Conservation (phyloP, 805 yeast species). For the Ogataea pilisensis region DNA sequence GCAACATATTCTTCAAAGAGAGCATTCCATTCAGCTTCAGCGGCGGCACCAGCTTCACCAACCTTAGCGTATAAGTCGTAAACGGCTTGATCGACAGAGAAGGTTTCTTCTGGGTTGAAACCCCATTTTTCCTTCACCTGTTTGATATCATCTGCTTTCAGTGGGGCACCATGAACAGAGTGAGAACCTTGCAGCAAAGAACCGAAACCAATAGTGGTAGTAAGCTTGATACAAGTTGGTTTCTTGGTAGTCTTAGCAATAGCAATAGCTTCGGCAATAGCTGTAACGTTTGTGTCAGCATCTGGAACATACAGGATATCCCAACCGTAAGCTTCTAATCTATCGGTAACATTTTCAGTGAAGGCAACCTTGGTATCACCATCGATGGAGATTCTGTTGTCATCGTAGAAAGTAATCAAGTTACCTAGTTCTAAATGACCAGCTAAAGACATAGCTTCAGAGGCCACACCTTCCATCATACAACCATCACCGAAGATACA, state of each 20-base stretch:
- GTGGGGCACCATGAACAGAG: slow-evolving; percentile 94
- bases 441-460: slow-evolving; percentile 92
- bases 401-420: slow-evolving; percentile 93
- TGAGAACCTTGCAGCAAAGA: slow-evolving; percentile 81
- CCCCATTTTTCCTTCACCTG: slow-evolving; percentile 84
- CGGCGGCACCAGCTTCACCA: slow-evolving; percentile 57
- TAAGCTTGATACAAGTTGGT: slow-evolving; percentile 86
- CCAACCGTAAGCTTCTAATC: slow-evolving; percentile 95
- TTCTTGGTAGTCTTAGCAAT: slow-evolving; percentile 78
- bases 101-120: slow-evolving; percentile 79
- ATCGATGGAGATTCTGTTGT: slow-evolving; percentile 94
- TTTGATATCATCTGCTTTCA: slow-evolving; percentile 86
- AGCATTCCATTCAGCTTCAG: slow-evolving; percentile 73
- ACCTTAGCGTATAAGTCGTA: slow-evolving; percentile 60
- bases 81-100: slow-evolving; percentile 81
- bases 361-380: slow-evolving; percentile 87
- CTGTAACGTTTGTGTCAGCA: slow-evolving; percentile 76
- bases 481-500: slow-evolving; percentile 94
- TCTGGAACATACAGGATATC: slow-evolving; percentile 70
- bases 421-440: slow-evolving; percentile 94
- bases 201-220: slow-evolving; percentile 93
- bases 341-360: slow-evolving; percentile 83
- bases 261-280: slow-evolving; percentile 66
- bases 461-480: slow-evolving; percentile 95
- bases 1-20: slow-evolving; percentile 56